Evolutionary conservation across 208 protist genomes (phyloP).

Genomic region (Wallacemonas rigidus): DNA sequence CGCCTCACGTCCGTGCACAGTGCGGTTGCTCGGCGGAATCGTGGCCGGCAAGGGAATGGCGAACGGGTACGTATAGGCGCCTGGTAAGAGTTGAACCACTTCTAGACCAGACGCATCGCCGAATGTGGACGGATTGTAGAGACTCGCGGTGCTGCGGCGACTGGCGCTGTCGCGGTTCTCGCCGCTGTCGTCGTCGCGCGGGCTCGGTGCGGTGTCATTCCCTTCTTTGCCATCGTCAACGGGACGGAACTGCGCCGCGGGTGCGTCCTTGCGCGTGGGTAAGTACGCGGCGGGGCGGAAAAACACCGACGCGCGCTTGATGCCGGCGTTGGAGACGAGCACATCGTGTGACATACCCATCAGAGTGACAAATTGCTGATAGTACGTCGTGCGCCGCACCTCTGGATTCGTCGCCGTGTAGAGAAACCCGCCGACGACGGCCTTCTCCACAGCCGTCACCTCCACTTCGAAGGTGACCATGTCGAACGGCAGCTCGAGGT

Average conservation of each 20-base stretch:
- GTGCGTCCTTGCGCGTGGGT: slow-evolving; percentile 6
- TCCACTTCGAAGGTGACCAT: slow-evolving; percentile 42
- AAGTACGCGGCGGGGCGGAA: slow-evolving; percentile 23
- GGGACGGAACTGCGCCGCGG: background rate
- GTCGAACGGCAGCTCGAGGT: slow-evolving; percentile 29
- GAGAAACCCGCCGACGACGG: slow-evolving; percentile 34
- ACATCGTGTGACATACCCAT: slow-evolving; percentile 36
- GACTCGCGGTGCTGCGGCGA: slow-evolving; percentile 4
- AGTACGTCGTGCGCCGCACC: slow-evolving; percentile 47
- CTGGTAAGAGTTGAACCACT: slow-evolving; percentile 38
- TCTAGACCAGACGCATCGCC: slow-evolving; percentile 13
- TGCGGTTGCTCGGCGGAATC: slow-evolving; percentile 45
- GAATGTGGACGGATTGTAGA: slow-evolving; percentile 14
- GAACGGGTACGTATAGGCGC: slow-evolving; percentile 76
- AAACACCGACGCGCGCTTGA: background rate
- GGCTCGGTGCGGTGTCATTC: background rate
- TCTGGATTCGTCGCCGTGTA: slow-evolving; percentile 35
- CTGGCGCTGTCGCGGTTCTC: slow-evolving; percentile 6
- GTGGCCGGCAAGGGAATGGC: slow-evolving; percentile 42
- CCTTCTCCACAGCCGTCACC: slow-evolving; percentile 38
- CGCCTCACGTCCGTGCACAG: slow-evolving; percentile 29
- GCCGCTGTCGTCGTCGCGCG: background rate
- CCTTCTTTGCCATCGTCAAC: background rate
- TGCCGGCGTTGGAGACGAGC: slow-evolving; percentile 18
- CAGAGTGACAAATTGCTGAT: slow-evolving; percentile 50